A percentile compares a stretch with the other conserved stretches of the same genome.
phyloP scores from a whole-genome alignment of 257 asterid species.

The Parsonsia alboflavescens region DNA sequence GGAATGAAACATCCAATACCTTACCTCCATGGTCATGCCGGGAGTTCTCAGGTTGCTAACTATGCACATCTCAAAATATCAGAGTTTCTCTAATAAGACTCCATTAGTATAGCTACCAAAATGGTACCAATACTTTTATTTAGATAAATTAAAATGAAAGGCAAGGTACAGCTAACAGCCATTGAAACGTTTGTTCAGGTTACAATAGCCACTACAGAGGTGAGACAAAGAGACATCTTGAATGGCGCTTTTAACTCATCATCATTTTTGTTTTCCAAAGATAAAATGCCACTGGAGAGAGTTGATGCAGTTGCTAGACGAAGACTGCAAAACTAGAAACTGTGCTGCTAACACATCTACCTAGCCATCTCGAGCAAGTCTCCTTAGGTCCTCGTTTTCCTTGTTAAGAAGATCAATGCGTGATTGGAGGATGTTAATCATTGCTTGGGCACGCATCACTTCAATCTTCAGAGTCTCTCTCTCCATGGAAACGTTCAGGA shows the following conservation, averaged over 20 bases:
- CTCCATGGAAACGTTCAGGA: constrained; percentile 78
- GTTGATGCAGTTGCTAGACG: constrained; percentile 9
- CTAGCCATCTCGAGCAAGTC: constrained; percentile 32
- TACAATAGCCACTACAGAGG: constrained; percentile 23
- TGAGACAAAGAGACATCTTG: constrained; percentile 22
- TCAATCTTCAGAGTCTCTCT: constrained; percentile 86
- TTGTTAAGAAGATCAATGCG: constrained; percentile 53
- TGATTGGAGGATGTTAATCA: constrained; percentile 85
- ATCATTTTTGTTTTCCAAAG: constrained; percentile 16
- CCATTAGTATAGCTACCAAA: not conserved
- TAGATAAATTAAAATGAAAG: constrained; percentile 8
- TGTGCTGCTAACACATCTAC: not conserved
- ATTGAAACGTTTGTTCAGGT: constrained; percentile 25
- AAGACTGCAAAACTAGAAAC: constrained; percentile 22
- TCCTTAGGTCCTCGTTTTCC: constrained; percentile 59
- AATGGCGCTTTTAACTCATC: constrained; percentile 30
- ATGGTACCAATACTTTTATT: constrained; percentile 4
- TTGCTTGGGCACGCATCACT: constrained; percentile 91
- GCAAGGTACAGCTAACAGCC: constrained; percentile 4
- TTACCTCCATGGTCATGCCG: not conserved
- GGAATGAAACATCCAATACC: not conserved
- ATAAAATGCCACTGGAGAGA: constrained; percentile 16
- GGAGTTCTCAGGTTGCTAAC: not conserved
- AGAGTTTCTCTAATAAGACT: not conserved
- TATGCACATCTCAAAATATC: not conserved